phyloP scores from a whole-genome alignment of 2,329 filamentous ascomycete species.

The Trichoderma atroviride region DNA sequence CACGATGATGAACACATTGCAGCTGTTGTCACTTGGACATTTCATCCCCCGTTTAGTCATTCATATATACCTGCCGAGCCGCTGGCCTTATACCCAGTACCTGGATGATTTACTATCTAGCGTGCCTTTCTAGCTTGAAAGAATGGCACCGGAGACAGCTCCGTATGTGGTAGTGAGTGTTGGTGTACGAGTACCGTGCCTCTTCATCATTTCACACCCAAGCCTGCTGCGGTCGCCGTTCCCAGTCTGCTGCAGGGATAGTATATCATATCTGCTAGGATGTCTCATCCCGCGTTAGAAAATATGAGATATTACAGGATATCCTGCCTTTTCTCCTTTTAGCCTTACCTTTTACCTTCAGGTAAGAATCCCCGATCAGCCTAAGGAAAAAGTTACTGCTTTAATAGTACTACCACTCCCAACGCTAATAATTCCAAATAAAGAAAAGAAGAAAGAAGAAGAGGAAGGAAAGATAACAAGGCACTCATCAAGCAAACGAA shows the following conservation, averaged over 20 bases:
- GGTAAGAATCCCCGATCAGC: not conserved
- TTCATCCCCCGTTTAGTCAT: not conserved
- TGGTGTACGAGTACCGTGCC: not conserved
- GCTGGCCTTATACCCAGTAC: not conserved
- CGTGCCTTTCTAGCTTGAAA: not conserved
- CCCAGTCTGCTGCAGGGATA: not conserved
- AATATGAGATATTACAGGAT: constrained; percentile 15
- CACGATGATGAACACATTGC: not conserved
- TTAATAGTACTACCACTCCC: not conserved
- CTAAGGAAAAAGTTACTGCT: not conserved
- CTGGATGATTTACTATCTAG: not conserved
- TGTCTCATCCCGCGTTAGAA: not conserved
- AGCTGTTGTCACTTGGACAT: not conserved
- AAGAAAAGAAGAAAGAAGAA: not conserved
- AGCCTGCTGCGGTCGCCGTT: not conserved
- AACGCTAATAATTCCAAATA: not conserved
- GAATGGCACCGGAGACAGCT: not conserved
- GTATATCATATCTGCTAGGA: not conserved
- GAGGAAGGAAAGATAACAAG: not conserved
- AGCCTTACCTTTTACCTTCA: constrained; percentile 1
- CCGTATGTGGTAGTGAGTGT: not conserved
- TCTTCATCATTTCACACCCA: not conserved
- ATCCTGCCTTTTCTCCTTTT: constrained; percentile 17
- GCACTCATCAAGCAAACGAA: not conserved
- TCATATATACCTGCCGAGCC: not conserved